These are phyloP conservation scores for Arthonia radiata DNA, from an alignment of 495 filamentous ascomycete genomes.

Conservation along the genomic window DNA sequence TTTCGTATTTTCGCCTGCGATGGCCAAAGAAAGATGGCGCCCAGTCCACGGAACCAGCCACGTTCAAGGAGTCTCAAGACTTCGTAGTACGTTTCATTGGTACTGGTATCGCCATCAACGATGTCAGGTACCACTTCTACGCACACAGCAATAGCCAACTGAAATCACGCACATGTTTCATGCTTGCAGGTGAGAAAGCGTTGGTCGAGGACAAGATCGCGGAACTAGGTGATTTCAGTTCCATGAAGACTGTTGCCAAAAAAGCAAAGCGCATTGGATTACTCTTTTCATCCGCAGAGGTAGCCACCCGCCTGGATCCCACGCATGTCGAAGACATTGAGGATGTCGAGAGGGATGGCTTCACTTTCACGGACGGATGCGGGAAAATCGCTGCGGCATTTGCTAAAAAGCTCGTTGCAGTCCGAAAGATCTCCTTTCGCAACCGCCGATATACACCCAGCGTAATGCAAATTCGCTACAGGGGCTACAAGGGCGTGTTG, in stretches of 20 bases:
- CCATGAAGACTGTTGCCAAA: constrained; percentile 26
- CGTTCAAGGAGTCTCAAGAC: constrained; percentile 17
- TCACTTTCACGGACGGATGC: constrained; percentile 26
- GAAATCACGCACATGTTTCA: constrained; percentile 22
- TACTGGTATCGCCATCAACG: constrained; percentile 17
- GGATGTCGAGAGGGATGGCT: constrained; percentile 19
- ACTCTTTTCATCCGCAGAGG: constrained; percentile 20
- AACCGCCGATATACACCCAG: constrained; percentile 21
- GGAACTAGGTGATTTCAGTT: constrained; percentile 21
- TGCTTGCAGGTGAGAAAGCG: constrained; percentile 18
- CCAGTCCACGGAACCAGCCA: constrained; percentile 10
- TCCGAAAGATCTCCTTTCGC: constrained; percentile 15
- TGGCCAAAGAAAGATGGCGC: constrained; percentile 1
- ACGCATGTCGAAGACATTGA: constrained; percentile 21
- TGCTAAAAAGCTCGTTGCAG: constrained; percentile 14
- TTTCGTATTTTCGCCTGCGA: constrained; percentile 17
- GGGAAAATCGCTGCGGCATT: constrained; percentile 18
- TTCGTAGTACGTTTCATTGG: constrained; percentile 18
- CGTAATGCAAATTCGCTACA: constrained; percentile 24
- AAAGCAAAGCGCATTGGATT: constrained; percentile 25
- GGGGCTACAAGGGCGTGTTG: constrained; percentile 26
- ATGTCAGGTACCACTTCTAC: constrained; percentile 21
- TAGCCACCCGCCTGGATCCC: constrained; percentile 14
- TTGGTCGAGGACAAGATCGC: constrained; percentile 16
- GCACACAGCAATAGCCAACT: constrained; percentile 29